Evolutionary conservation across 169 alveolate species (phyloP), one percentile per base, ranked within the genome.

Genomic region (Perkinsus chesapeaki): DNA sequence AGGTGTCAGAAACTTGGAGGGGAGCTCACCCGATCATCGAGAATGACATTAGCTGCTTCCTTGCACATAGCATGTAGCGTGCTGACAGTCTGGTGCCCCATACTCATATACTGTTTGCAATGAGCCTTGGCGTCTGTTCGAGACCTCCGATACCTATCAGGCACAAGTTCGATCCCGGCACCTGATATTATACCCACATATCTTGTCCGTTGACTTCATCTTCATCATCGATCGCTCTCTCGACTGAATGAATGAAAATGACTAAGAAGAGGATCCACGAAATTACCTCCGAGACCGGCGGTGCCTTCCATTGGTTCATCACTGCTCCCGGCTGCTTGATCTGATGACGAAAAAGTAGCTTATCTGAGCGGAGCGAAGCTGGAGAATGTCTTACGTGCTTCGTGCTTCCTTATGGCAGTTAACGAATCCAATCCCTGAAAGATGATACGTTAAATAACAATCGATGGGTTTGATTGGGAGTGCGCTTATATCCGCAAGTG

Each of bases 151-250:
- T 91, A 60, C 82, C 82, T 60, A 34, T 20, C 82, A 27, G 27
- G 31, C 82, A n/a, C 82, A 23, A 34, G 82, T 16, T 60, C 82
- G 82, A 60, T 60, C 82, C 82, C 82, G 82, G 82, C 23, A 60
- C 31, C 82, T 60, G 82, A 20, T 34, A 60, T 60, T 60, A 20
- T 60, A 7, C 82, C 23, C 27, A 91, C 93, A 91, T 27, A 91
- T 91, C 93, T 37, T 91, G 82, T 20, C 93, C 93, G 93, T 91
- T 91, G 27, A 47, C 39, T 20, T 91, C 93, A 19, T 91, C 93
- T 1, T 91, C 93, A 73, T 91, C 82, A 0, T 60, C 82, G 31
- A 60, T 60, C 0, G 37, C 82, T 60, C 82, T 1, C 31, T 60
- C 82, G 23, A 60, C 82, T 60, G 82, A 60, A 60, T 20, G 37